Evolutionary conservation across 805 yeast genomes (phyloP), one percentile per base, ranked within the genome.

Genomic region (Barnettozyma sp.): DNA sequence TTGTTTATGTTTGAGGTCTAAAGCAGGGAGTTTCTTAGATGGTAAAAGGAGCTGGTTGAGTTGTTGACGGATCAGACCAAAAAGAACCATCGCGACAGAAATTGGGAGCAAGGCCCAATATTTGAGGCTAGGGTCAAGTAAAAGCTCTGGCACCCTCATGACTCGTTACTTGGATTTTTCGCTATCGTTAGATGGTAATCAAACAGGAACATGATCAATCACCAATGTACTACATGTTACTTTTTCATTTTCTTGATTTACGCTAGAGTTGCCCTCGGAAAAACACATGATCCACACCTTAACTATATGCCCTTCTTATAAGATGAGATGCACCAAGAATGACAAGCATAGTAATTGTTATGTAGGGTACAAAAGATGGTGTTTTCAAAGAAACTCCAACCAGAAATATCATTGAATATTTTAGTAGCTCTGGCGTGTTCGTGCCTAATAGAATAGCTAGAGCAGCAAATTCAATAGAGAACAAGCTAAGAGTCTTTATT

Each of bases 81-180:
- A 86, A 38, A 88, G 60, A 9, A 92, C 79, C 95, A 92, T 87
- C 15, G 87, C 94, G 15, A 82, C 54, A 6, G 95, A 76, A 29
- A 92, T 88, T 17, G 98, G 98, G 23, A 86, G 57, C 13, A 92
- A 65, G 21, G 87, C 97, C 97, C 97, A 90, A 49, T 77, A 72
- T 55, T 82, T 80, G 42, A 92, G 66, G 36, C 74, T 71, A 5
- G 95, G 94, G 53, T 90, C 97, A 30, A 90, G 63, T 12, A 78
- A 59, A 15, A 81, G 56, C 36, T 77, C 81, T 3, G 78, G 73
- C 21, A 62, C 64, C 4, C 42, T 32, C 51, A 45, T 46, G 12
- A 14, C 32, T 14, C 21, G 17, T 5, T 15, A 5, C 7, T 22
- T 9, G 24, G 24, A 22, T 22, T 12, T 22, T 22, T 22, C 12